Conservation (phyloP, 2,329 filamentous ascomycete genomes). For the Cordyceps tenuipes region DNA sequence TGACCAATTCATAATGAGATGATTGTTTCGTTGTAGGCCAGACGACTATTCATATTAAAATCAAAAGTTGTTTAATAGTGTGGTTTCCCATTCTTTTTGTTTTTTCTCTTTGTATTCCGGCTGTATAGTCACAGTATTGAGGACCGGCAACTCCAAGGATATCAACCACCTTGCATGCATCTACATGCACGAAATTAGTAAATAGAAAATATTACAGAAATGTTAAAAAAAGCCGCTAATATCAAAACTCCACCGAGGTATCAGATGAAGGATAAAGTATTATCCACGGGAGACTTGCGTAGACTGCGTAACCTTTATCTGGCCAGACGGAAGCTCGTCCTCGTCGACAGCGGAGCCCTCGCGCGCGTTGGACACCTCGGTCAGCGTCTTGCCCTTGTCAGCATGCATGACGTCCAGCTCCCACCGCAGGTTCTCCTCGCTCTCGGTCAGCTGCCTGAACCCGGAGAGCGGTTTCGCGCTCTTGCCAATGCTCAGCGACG, state of each 20-base stretch:
- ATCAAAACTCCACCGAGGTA: not conserved
- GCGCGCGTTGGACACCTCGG: constrained; percentile 6
- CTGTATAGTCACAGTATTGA: too few species aligned
- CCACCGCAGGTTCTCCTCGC: constrained; percentile 17
- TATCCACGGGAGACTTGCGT: constrained; percentile 8
- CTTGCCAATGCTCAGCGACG: constrained; percentile 1
- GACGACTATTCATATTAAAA: not conserved
- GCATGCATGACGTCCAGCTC: constrained; percentile 14
- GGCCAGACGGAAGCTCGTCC: constrained; percentile 6
- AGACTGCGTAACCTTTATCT: constrained; percentile 12
- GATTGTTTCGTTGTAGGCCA: not conserved
- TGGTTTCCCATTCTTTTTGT: not conserved
- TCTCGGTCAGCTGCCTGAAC: constrained; percentile 16
- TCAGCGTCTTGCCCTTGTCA: constrained; percentile 13
- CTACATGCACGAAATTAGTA: too few species aligned
- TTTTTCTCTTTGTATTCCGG: too few species aligned
- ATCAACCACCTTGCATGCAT: too few species aligned
- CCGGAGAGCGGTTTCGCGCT: not conserved
- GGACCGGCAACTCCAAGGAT: too few species aligned
- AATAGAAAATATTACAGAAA: not conserved
- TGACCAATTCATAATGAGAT: not conserved
- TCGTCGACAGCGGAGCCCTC: not conserved
- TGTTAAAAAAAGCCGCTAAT: not conserved
- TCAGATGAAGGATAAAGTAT: not conserved
- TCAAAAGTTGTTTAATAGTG: not conserved